Percentiles rank a stretch among this genome's conserved stretches.
phyloP scores from a whole-genome alignment of 345 rosid genomes.

The Firmiana major region DNA sequence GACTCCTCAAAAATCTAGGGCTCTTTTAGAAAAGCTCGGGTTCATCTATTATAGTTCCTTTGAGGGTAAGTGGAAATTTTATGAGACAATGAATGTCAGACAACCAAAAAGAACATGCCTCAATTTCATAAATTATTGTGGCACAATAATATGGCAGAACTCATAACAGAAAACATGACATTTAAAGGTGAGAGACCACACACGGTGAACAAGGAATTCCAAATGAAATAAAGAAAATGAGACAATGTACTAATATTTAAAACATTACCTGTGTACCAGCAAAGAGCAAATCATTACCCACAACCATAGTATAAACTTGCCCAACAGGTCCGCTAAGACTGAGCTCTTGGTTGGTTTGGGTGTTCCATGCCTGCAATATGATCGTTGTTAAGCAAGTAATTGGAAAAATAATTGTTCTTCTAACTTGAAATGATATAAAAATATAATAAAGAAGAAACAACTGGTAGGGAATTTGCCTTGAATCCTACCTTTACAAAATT shows the following conservation, averaged over 20 bases:
- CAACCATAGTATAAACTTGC: constrained; percentile 84
- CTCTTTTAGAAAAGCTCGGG: background rate
- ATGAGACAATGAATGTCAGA: background rate
- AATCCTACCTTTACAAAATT: constrained; percentile 74
- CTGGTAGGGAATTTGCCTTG: background rate
- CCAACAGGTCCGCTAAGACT: constrained; percentile 93
- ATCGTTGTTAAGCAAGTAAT: background rate
- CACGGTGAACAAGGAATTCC: background rate
- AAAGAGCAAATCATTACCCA: constrained; percentile 76
- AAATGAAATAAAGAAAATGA: background rate
- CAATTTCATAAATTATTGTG: background rate
- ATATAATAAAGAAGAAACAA: background rate
- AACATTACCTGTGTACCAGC: constrained; percentile 81
- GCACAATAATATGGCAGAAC: constrained; percentile 1
- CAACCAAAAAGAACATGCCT: background rate
- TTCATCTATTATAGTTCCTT: background rate
- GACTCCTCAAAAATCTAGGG: background rate
- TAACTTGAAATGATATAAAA: background rate
- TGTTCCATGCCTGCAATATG: constrained; percentile 77
- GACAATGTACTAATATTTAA: background rate
- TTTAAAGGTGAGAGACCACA: background rate
- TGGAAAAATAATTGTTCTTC: background rate
- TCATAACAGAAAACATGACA: constrained; percentile 2
- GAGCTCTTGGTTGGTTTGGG: constrained; percentile 61
- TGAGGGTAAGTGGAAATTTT: background rate